Percentiles rank a stretch among this genome's conserved stretches.
Conservation (phyloP, 768 basidiomycete genomes). For the Cyathus striatus region DNA sequence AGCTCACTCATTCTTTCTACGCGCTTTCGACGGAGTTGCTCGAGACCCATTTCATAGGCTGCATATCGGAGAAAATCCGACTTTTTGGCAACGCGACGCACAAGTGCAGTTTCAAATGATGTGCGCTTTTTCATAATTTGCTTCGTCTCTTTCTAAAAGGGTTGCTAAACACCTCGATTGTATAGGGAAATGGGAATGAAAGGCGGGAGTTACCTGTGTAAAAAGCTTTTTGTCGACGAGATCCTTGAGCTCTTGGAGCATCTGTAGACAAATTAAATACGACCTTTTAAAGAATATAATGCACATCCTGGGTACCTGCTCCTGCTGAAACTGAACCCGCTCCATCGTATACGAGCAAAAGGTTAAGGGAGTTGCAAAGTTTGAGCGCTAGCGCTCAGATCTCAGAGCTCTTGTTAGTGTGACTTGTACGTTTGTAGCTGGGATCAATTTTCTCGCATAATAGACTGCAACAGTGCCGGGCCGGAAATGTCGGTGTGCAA, state of each 20-base stretch:
- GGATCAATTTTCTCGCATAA: not conserved
- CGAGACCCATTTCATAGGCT: conserved; percentile 88
- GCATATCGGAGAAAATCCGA: conserved; percentile 87
- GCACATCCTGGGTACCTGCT: conserved; percentile 53
- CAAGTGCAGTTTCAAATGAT: conserved; percentile 74
- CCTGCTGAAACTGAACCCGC: conserved; percentile 89
- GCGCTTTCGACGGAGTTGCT: conserved; percentile 74
- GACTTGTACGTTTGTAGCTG: no score
- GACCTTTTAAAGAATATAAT: conserved; percentile 5
- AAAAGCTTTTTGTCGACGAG: conserved; percentile 82
- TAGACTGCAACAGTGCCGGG: not conserved
- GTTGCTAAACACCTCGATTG: conserved; percentile 9
- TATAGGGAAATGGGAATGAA: not conserved
- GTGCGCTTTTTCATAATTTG: conserved; percentile 84
- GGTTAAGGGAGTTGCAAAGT: no score
- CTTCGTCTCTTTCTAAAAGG: conserved; percentile 66
- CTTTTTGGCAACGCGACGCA: conserved; percentile 81
- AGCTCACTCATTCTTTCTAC: conserved; percentile 63
- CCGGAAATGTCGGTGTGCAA: not conserved
- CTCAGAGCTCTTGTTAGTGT: no score
- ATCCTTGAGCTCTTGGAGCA: conserved; percentile 95
- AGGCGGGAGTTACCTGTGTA: conserved; percentile 50
- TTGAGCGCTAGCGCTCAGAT: no score
- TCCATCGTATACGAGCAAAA: no score
- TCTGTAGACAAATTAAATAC: conserved; percentile 30